Evolutionary conservation across 345 rosid genomes (phyloP).

Genomic region (Euphorbia pulcherrima): DNA sequence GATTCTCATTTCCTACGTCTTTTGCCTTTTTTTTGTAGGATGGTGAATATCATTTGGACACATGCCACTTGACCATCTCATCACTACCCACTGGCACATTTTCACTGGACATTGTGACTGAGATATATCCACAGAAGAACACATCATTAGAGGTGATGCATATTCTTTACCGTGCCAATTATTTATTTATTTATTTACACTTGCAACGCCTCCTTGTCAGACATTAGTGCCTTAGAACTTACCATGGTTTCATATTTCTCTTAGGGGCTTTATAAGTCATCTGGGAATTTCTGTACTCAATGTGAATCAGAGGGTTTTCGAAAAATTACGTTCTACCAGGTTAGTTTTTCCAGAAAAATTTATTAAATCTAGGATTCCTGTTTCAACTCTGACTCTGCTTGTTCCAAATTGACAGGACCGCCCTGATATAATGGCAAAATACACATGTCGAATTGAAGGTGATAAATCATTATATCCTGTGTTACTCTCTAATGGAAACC

Average conservation of each 20-base stretch:
- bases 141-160: conserved; percentile 76
- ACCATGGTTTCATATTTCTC: conserved; percentile 3
- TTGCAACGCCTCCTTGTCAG: neutral
- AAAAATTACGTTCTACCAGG: conserved; percentile 94
- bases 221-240: neutral
- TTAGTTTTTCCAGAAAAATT: conserved; percentile 22
- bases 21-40: conserved; percentile 37
- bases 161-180: neutral
- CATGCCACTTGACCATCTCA: conserved; percentile 61
- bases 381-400: conserved; percentile 14
- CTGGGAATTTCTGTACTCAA: conserved; percentile 93
- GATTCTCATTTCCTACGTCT: neutral
- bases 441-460: conserved; percentile 90
- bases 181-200: neutral
- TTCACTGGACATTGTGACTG: conserved; percentile 70
- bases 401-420: conserved; percentile 58
- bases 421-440: conserved; percentile 95
- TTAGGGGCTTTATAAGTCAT: conserved; percentile 94
- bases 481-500: conserved; percentile 90
- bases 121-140: conserved; percentile 84
- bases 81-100: conserved; percentile 64
- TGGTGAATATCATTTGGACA: conserved; percentile 54
- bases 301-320: conserved; percentile 99
- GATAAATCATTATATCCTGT: conserved; percentile 88
- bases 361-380: conserved; percentile 9